phyloP scores from a whole-genome alignment of 176 grass and related monocot species.

The barley (Hordeum vulgare) region MorexV3_pseudomolecules_assembly NC_058522.1:517496953-517497452 shows the following conservation, averaged over 20 bases:
- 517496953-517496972: too few species aligned
- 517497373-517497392: conserved; percentile 63
- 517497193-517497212: conserved; percentile 84
- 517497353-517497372: conserved; percentile 62
- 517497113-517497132: not conserved
- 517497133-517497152: not conserved
- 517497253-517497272: conserved; percentile 70
- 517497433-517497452: conserved; percentile 32
- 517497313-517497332: conserved; percentile 57
- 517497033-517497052: not conserved
- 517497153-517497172: not conserved
- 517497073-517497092: not conserved
- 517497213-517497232: conserved; percentile 76
- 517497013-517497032: not conserved
- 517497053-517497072: not conserved
- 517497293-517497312: conserved; percentile 49
- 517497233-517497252: conserved; percentile 73
- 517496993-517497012: too few species aligned
- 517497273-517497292: conserved; percentile 63
- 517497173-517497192: conserved; percentile 50
- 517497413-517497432: not conserved
- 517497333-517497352: conserved; percentile 85
- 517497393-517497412: conserved; percentile 28
- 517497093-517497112: not conserved
- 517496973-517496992: too few species aligned